Base-by-base conservation (phyloP, 2,329 filamentous ascomycete species). In the Pestalotiopsis sp. region DNA sequence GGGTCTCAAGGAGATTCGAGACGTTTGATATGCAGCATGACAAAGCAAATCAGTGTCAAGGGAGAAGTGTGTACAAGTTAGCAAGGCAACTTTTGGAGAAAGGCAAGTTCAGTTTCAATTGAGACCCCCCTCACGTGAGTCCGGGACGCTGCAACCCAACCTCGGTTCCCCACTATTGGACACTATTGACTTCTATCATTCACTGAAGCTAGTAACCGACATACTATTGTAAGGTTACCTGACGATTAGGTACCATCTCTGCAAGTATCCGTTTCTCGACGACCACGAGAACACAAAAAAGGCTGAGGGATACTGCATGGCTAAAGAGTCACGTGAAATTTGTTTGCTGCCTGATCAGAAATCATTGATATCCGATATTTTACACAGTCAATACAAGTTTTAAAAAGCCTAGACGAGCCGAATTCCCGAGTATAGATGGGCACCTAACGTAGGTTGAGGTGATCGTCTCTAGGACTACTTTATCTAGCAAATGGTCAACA, bases 251-350 rank as follows among this genome's bases (percentile, higher is more conserved):
- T 49, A 49, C 13, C 14, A 49, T 14, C 41, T 49, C 31, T 64
- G 39, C 38, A 62, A 17, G 14, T 64, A 64, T 64, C 62, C 62
- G 41, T 64, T 64, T 6, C 49, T 52, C 14, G 20, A 23, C 45
- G 2, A 27, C 57, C 57, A 59, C 57, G n/a, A 59, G 4, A 59
- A 27, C 57, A 59, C 25, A 12, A 36, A 17, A 23, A 59, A 27
- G 27, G 17, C 20, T 6, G 17, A 7, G 9, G n/a, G 13, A 3
- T 23, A 5, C 17, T 52, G 45, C 45, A 52, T 52, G 11, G 0
- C n/a, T 3, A 11, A 9, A 0, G 20, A 52, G 45, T 52, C 45
- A 52, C 45, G 45, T 52, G 45, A n/a, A 52, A 7, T n/a, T 3
- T 11, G 7, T 9, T 52, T 2, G 3, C n/a, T 52, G 3, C 6